Conservation (phyloP, 805 yeast species). For the Yarrowia sp. region DNA sequence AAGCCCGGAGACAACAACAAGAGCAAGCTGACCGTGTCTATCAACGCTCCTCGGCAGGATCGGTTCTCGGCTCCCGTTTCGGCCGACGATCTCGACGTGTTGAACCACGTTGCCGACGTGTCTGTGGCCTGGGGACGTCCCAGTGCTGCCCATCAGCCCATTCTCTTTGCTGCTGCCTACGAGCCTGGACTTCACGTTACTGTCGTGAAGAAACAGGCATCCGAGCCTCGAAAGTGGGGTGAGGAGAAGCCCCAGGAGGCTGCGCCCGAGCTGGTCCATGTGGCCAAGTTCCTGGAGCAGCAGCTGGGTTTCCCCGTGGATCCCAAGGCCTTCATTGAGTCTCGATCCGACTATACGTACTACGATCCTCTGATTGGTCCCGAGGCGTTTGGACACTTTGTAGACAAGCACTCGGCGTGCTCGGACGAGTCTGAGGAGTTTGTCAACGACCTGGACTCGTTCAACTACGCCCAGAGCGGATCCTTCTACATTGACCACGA, state of each 20-base stretch:
- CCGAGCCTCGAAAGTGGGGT: conserved; percentile 33
- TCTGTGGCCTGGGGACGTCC: conserved; percentile 30
- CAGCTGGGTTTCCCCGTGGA: conserved; percentile 10
- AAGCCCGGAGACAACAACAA: conserved; percentile 27
- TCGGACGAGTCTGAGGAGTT: conserved; percentile 25
- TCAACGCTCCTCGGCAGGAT: conserved; percentile 33
- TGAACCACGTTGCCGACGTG: conserved; percentile 30
- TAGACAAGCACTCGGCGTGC: conserved; percentile 19
- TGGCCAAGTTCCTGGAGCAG: conserved; percentile 17
- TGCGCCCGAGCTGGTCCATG: conserved; percentile 12
- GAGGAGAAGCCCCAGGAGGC: conserved; percentile 6
- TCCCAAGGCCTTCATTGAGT: conserved; percentile 21
- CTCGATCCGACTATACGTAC: conserved; percentile 23
- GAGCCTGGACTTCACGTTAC: conserved; percentile 33
- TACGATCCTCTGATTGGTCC: conserved; percentile 5
- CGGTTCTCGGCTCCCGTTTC: conserved; percentile 10
- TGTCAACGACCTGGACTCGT: conserved; percentile 4
- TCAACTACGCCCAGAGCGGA: conserved; percentile 14
- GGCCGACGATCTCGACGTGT: conserved; percentile 11
- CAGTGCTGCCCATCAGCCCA: conserved; percentile 4
- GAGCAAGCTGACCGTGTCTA: conserved; percentile 28
- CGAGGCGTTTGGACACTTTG: conserved; percentile 28
- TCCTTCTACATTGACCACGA: conserved; percentile 26
- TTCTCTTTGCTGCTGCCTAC: conserved; percentile 16
- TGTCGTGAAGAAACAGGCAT: conserved; percentile 19